Conservation (phyloP, 352 stramenopile species). For the Blastocystis sp. region DNA sequence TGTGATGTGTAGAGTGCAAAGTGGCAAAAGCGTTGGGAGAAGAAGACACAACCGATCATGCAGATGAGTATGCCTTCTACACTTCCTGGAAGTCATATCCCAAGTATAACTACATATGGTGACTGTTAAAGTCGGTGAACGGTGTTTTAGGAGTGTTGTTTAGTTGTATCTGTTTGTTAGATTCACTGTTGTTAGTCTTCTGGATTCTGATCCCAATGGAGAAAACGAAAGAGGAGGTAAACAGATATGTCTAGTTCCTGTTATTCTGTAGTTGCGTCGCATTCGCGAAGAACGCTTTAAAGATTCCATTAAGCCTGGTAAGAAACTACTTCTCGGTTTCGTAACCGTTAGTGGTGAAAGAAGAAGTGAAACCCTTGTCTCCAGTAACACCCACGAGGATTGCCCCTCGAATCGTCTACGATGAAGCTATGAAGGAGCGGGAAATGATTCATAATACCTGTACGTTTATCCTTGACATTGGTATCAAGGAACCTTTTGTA, state of each 20-base stretch:
- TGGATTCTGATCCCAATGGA: background rate
- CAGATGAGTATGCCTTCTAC: conserved; percentile 52
- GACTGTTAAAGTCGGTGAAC: background rate
- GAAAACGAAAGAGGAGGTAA: background rate
- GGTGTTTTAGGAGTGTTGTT: background rate
- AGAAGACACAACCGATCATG: background rate
- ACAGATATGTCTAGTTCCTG: background rate
- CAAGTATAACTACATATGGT: background rate
- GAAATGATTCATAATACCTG: conserved; percentile 27
- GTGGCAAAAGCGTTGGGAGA: background rate
- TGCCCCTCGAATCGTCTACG: background rate
- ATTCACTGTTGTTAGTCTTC: too few relatives aligned
- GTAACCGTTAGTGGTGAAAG: background rate
- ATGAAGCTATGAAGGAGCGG: conserved; percentile 10
- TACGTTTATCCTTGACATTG: conserved; percentile 3
- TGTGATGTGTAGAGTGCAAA: conserved; percentile 8
- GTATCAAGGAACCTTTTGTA: conserved; percentile 26
- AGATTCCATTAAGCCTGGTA: conserved; percentile 2
- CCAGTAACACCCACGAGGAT: background rate
- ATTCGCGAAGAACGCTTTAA: conserved; percentile 38
- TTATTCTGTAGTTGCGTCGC: conserved; percentile 15
- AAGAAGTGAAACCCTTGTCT: background rate
- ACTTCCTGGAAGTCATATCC: conserved; percentile 27
- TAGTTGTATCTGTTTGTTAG: background rate
- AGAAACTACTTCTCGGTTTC: background rate